A percentile compares a stretch with the other conserved stretches of the same genome.
These are phyloP conservation scores for Schizophyllum commune DNA, from an alignment of 1,284 basidiomycete species.

Conservation along the genomic window DNA sequence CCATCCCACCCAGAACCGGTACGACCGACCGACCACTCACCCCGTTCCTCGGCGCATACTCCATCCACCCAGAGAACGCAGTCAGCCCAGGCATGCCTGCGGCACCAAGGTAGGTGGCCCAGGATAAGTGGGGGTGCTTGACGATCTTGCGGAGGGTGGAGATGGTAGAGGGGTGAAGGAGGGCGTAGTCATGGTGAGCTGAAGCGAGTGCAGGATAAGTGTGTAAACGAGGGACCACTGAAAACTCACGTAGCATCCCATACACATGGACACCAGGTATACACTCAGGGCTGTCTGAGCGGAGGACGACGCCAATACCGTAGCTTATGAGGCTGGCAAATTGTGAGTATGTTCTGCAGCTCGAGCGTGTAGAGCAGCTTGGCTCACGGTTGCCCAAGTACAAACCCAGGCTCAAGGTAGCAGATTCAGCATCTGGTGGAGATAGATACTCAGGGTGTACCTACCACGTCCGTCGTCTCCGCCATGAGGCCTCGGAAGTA, in stretches of 20 bases:
- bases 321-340: slow-evolving; percentile 6
- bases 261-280: slow-evolving; percentile 25
- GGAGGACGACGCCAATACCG: slow-evolving; percentile 25
- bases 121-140: slow-evolving; percentile 3
- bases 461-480: not conserved
- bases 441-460: no score
- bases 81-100: slow-evolving; percentile 32
- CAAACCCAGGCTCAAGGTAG: slow-evolving; percentile 7
- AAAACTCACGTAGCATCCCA: slow-evolving; percentile 18
- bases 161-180: not conserved
- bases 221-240: no score
- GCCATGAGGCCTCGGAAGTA: slow-evolving; percentile 29
- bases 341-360: not conserved
- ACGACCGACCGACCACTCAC: not conserved
- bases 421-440: not conserved
- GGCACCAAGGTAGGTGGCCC: slow-evolving; percentile 14
- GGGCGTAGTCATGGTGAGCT: slow-evolving; percentile 7
- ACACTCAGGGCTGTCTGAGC: slow-evolving; percentile 22
- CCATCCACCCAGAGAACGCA: slow-evolving; percentile 34
- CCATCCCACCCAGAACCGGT: not conserved
- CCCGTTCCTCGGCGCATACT: slow-evolving; percentile 16
- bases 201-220: not conserved
- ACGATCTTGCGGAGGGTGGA: not conserved
- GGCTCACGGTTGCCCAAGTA: slow-evolving; percentile 8
- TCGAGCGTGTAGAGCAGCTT: no score